Percentiles rank a stretch among this genome's conserved stretches.
phyloP scores from a whole-genome alignment of 805 yeast genomes.

The Metschnikowia drakensbergensis region DNA sequence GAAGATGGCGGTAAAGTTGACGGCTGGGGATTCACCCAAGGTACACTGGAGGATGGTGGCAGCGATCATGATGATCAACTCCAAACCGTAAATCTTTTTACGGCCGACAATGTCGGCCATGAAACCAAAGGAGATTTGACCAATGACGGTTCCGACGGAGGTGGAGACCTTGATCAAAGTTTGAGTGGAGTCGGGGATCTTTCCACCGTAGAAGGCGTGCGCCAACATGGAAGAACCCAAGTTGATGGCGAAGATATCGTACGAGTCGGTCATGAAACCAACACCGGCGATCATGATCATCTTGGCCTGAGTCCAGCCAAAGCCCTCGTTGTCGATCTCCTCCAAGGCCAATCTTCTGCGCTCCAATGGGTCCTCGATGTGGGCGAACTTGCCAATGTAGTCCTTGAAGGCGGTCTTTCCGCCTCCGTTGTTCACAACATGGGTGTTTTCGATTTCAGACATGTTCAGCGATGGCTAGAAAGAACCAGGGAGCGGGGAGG shows the following conservation, averaged over 20 bases:
- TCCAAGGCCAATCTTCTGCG: constrained; percentile 83
- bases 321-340: constrained; percentile 73
- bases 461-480: constrained; percentile 7
- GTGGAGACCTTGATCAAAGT: constrained; percentile 84
- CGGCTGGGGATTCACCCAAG: constrained; percentile 66
- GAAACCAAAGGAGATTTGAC: constrained; percentile 82
- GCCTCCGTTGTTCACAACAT: constrained; percentile 40
- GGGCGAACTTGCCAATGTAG: constrained; percentile 72
- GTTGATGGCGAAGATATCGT: constrained; percentile 88
- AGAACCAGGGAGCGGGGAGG: not conserved
- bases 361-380: constrained; percentile 79
- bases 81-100: constrained; percentile 82
- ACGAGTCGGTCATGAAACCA: constrained; percentile 90
- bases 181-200: constrained; percentile 64
- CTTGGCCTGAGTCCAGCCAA: constrained; percentile 80
- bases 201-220: constrained; percentile 67
- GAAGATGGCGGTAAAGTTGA: constrained; percentile 69
- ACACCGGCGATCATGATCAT: constrained; percentile 86
- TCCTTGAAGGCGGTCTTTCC: constrained; percentile 88
- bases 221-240: constrained; percentile 76
- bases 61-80: constrained; percentile 76
- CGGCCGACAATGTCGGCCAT: constrained; percentile 81
- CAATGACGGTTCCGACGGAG: constrained; percentile 90
- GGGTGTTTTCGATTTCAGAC: constrained; percentile 25
- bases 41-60: constrained; percentile 78